A percentile compares a stretch with the other conserved stretches of the same genome.
phyloP scores from a whole-genome alignment of 2,329 filamentous ascomycete species.

The Monosporascus sp. region DNA sequence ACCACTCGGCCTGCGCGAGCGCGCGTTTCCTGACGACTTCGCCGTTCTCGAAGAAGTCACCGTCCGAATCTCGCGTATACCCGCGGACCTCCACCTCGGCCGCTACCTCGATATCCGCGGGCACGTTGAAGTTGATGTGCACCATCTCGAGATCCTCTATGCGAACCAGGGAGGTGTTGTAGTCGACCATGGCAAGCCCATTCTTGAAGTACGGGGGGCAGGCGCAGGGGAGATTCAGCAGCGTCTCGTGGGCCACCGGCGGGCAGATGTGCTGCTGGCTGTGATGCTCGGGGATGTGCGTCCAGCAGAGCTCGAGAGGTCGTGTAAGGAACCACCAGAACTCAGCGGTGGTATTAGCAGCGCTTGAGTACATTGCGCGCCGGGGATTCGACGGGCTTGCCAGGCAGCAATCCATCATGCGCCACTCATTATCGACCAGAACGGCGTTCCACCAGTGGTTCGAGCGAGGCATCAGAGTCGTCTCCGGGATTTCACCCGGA shows the following conservation, averaged over 20 bases:
- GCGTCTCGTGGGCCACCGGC: conserved; percentile 75
- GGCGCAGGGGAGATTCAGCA: conserved; percentile 80
- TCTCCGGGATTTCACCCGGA: conserved; percentile 77
- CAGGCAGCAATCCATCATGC: conserved; percentile 89
- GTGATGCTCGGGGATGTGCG: conserved; percentile 83
- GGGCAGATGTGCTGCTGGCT: conserved; percentile 92
- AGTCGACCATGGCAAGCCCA: conserved; percentile 73
- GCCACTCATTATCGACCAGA: conserved; percentile 89
- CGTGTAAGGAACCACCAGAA: conserved; percentile 90
- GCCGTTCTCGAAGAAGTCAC: conserved; percentile 89
- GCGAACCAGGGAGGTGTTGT: conserved; percentile 79
- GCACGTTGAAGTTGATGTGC: conserved; percentile 82
- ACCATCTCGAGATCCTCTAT: conserved; percentile 92
- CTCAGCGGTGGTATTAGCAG: conserved; percentile 66
- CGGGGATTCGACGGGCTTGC: conserved; percentile 87
- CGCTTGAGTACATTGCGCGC: conserved; percentile 70
- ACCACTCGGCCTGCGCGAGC: conserved; percentile 88
- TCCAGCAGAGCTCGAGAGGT: conserved; percentile 89
- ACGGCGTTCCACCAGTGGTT: conserved; percentile 99
- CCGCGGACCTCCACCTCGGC: conserved; percentile 86
- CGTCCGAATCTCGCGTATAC: conserved; percentile 77
- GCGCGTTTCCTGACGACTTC: conserved; percentile 81
- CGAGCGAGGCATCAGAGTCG: conserved; percentile 74
- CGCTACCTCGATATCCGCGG: conserved; percentile 82
- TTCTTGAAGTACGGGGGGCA: conserved; percentile 87